Base-by-base conservation (phyloP, 768 basidiomycete species). In the Amanita subjunquillea region DNA sequence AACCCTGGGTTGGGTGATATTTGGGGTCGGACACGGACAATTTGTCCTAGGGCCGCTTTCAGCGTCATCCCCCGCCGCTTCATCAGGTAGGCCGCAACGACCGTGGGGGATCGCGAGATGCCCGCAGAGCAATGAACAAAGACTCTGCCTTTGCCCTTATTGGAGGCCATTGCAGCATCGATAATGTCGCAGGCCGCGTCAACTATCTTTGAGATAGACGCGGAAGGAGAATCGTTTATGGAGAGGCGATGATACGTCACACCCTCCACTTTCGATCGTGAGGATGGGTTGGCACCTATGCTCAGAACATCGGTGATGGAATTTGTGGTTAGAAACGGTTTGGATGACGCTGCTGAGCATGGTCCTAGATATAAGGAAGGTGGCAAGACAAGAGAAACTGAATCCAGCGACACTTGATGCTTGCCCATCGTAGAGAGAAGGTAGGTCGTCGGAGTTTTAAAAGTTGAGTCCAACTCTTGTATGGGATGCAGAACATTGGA, bases 91-190 rank as follows among this genome's bases (percentile, higher is more conserved):
- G 65, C 72, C 1, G 63, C 59, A 45, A 74, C 64, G 38, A 76
- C 54, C 7, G 63, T 69, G 2, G 73, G 75, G 7, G 72, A 73
- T n/a, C 75, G 71, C 3, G 72, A 76, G 6, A 76, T 67, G 10
- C 65, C 75, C 1, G 72, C 74, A 1, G 63, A 65, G 58, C 75
- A 76, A 51, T 76, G 75, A 0, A 76, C 68, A 5, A 76, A 63
- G 34, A 75, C 67, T 50, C 56, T 64, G 36, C 70, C 69, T 17
- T 46, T 58, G 6, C 60, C 63, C 15, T 63, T 53, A 27, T 55
- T 60, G 9, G 55, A 56, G 12, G 53, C 43, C n/a, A 63, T 47
- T 1, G 62, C 64, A 13, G 48, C 47, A 25, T 68, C 60, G 56
- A 72, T 71, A 27, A 70, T 61, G 5, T 57, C 50, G 42, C 54